Evolutionary conservation across 352 stramenopile genomes (phyloP), one percentile per base, ranked within the genome.

Genomic region (Phytophthora ohioensis): DNA sequence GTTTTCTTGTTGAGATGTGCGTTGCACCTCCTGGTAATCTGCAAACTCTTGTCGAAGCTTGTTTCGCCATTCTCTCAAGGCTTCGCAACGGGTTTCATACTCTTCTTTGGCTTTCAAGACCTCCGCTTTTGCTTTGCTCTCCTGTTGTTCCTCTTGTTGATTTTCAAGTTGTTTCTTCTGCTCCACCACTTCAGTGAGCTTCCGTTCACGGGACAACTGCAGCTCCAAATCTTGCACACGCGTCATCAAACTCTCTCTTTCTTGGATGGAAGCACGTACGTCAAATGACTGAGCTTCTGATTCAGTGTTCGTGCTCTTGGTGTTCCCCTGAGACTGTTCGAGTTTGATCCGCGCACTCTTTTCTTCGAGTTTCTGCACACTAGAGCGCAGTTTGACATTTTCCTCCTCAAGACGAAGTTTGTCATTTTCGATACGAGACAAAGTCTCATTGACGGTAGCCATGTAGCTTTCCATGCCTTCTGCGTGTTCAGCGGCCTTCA

Each of bases 21-120:
- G 31, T 10, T 67, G 64, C 6, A 67, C 65, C 5, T 27, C 31
- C n/a, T 82, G 65, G 21, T 77, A 79, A 4, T 82, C 75, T 13
- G 21, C 32, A 27, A 90, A 77, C 36, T 88, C 82, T 3, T 65
- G 63, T 15, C 80, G 57, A 6, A 88, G 52, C 11, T 67, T 71
- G 9, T 17, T 48, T 30, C 43, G 42, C 71, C 66, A 78, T 38
- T 66, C 56, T 13, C 53, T 32, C 5, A 67, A 53, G 3, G n/a
- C 39, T 21, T 62, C 36, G 27, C 39, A 66, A 36, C 35, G 52
- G 3, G 10, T n/a, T 11, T 65, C 31, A n/a, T 63, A 78, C 0
- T 67, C 47, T 39, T 75, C 39, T n/a, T 68, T 66, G 27, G 32
- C 27, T 30, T 57, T 70, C 8, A 39, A 27, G 27, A 27, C 47